phyloP scores from a whole-genome alignment of 225 moss, liverwort and hornwort genomes.

The Thuidium tamariscinum region DNA sequence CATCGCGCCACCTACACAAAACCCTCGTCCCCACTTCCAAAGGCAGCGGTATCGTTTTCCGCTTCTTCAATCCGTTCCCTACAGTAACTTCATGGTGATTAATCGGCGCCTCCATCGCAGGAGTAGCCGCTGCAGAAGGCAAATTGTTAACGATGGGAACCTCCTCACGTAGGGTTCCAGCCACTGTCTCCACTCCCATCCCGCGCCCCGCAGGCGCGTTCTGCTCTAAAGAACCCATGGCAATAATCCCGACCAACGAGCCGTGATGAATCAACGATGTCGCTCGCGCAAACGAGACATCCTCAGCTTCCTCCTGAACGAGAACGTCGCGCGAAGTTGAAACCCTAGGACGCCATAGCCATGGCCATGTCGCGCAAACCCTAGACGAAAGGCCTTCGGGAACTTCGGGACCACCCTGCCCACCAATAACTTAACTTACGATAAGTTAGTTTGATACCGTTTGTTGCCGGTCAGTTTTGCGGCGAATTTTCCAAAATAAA shows the following conservation, averaged over 20 bases:
- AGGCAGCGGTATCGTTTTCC: conserved; percentile 38
- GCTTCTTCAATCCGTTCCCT: conserved; percentile 24
- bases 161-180: conserved; percentile 22
- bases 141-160: conserved; percentile 10
- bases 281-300: not conserved
- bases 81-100: not conserved
- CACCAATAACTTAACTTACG: not conserved
- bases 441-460: not conserved
- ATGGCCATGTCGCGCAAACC: conserved; percentile 32
- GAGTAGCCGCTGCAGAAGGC: not conserved
- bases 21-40: conserved; percentile 85
- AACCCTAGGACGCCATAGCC: conserved; percentile 20
- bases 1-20: conserved; percentile 84
- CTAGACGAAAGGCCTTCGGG: conserved; percentile 2
- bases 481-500: not conserved
- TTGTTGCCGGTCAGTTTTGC: not conserved
- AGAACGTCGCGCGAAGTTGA: not conserved
- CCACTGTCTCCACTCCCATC: conserved; percentile 38
- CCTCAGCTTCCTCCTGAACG: not conserved
- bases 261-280: not conserved
- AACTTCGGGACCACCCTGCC: not conserved
- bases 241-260: not conserved
- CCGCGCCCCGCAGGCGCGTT: conserved; percentile 40
- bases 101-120: not conserved
- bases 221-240: conserved; percentile 38